phyloP scores from a whole-genome alignment of 2,329 filamentous ascomycete genomes.

The Emericellopsis cladophorae region DNA sequence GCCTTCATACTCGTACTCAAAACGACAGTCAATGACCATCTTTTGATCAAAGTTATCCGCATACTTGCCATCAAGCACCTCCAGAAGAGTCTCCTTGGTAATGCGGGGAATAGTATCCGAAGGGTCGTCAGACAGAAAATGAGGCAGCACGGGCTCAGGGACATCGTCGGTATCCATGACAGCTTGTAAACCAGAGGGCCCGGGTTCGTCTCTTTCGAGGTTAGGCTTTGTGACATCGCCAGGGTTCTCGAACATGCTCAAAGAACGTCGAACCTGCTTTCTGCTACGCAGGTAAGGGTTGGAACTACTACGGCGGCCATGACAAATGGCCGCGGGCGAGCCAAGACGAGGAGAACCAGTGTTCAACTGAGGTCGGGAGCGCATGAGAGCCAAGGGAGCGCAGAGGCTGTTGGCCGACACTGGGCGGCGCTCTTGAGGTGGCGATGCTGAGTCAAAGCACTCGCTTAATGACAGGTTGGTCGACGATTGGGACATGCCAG shows the following conservation, averaged over 20 bases:
- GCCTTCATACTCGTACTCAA: slow-evolving; percentile 97
- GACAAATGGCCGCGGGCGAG: slow-evolving; percentile 54
- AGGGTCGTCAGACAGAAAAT: slow-evolving; percentile 69
- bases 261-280: slow-evolving; percentile 79
- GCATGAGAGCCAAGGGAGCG: slow-evolving; percentile 42
- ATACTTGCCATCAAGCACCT: slow-evolving; percentile 80
- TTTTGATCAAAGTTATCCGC: slow-evolving; percentile 64
- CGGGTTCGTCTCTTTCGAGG: slow-evolving; percentile 38
- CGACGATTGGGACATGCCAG: slow-evolving; percentile 12
- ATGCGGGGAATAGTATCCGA: slow-evolving; percentile 84
- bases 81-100: slow-evolving; percentile 64
- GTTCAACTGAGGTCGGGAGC: slow-evolving; percentile 53
- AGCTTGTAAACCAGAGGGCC: slow-evolving; percentile 43
- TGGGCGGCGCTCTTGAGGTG: slow-evolving; percentile 55
- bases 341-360: slow-evolving; percentile 49
- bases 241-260: slow-evolving; percentile 96
- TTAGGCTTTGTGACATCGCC: slow-evolving; percentile 78
- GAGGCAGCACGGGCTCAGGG: slow-evolving; percentile 63
- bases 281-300: slow-evolving; percentile 64
- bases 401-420: slow-evolving; percentile 48
- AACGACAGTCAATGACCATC: slow-evolving; percentile 89
- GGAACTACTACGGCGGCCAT: slow-evolving; percentile 54
- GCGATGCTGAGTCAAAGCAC: slow-evolving; percentile 64
- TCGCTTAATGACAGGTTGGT: slow-evolving; percentile 56
- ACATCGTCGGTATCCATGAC: slow-evolving; percentile 76